Percentiles rank a stretch among this genome's conserved stretches.
Evolutionary conservation across 2,329 filamentous ascomycete species (phyloP).

Genomic region (Claviceps purpurea): DNA sequence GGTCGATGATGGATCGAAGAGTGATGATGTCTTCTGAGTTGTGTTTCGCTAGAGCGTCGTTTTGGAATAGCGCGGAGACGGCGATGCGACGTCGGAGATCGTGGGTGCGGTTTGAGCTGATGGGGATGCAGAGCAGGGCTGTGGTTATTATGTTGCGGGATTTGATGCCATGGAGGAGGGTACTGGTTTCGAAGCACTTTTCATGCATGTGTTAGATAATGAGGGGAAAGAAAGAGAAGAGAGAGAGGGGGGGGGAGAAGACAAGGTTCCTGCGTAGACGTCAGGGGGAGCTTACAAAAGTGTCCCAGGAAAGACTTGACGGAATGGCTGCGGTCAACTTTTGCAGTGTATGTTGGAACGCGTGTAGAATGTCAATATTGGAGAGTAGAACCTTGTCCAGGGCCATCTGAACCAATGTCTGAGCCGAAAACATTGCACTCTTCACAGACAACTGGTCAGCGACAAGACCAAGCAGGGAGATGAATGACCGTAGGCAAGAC

Average conservation of each 20-base stretch:
- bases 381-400: slow-evolving; percentile 37
- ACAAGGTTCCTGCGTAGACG: too few species aligned
- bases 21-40: slow-evolving; percentile 28
- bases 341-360: slow-evolving; percentile 29
- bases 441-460: slow-evolving; percentile 21
- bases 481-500: slow-evolving; percentile 28
- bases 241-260: neutral
- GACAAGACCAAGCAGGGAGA: slow-evolving; percentile 27
- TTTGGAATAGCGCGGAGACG: slow-evolving; percentile 45
- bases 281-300: slow-evolving; percentile 25
- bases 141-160: slow-evolving; percentile 40
- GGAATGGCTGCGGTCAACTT: slow-evolving; percentile 30
- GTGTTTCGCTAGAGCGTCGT: slow-evolving; percentile 27
- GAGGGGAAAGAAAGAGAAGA: neutral
- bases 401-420: slow-evolving; percentile 39
- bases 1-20: slow-evolving; percentile 30
- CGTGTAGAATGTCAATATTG: slow-evolving; percentile 26
- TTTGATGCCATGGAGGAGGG: slow-evolving; percentile 31
- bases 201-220: slow-evolving; percentile 2
- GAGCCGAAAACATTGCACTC: slow-evolving; percentile 26
- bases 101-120: slow-evolving; percentile 33
- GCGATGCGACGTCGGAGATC: slow-evolving; percentile 55
- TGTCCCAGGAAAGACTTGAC: slow-evolving; percentile 19
- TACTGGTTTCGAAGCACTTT: slow-evolving; percentile 37
- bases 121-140: slow-evolving; percentile 45